Evolutionary conservation across 257 asterid species (phyloP).

Genomic region (Phtheirospermum japonicum): DNA sequence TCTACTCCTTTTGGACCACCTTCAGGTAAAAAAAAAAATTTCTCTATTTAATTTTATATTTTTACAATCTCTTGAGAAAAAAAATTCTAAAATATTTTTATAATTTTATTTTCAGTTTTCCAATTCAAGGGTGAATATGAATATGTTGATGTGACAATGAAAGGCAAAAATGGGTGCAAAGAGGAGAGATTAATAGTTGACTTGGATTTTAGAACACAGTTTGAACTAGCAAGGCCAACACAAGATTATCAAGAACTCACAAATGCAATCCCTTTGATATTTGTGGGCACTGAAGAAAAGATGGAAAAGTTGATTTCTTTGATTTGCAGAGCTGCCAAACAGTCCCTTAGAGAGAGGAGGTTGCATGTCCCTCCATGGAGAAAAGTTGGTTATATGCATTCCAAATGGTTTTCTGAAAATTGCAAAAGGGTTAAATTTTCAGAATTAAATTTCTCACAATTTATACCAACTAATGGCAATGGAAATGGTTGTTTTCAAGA

Average conservation of each 20-base stretch:
- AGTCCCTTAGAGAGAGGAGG: slow-evolving; percentile 50
- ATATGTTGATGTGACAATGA: slow-evolving; percentile 55
- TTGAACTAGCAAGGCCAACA: slow-evolving; percentile 54
- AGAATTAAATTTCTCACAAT: background rate
- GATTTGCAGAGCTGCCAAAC: slow-evolving; percentile 55
- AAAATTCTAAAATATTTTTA: background rate
- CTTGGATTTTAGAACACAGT: slow-evolving; percentile 52
- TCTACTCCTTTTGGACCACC: slow-evolving; percentile 39
- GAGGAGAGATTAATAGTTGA: slow-evolving; percentile 48
- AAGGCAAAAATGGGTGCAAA: slow-evolving; percentile 25
- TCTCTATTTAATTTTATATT: background rate
- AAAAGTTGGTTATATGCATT: slow-evolving; percentile 46
- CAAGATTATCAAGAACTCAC: slow-evolving; percentile 40
- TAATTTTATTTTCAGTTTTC: slow-evolving; percentile 26
- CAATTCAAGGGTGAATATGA: slow-evolving; percentile 44
- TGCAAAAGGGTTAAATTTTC: slow-evolving; percentile 39
- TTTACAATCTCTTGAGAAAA: no score
- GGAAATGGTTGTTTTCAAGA: slow-evolving; percentile 17
- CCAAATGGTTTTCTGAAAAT: slow-evolving; percentile 56
- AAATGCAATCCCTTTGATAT: slow-evolving; percentile 48
- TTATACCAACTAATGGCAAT: background rate
- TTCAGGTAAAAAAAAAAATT: slow-evolving; percentile 52
- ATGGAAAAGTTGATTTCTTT: slow-evolving; percentile 43
- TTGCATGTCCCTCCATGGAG: slow-evolving; percentile 72
- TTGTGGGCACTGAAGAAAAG: slow-evolving; percentile 56